phyloP scores from a whole-genome alignment of 2,329 filamentous ascomycete genomes.

The Fusarium palustre region DNA sequence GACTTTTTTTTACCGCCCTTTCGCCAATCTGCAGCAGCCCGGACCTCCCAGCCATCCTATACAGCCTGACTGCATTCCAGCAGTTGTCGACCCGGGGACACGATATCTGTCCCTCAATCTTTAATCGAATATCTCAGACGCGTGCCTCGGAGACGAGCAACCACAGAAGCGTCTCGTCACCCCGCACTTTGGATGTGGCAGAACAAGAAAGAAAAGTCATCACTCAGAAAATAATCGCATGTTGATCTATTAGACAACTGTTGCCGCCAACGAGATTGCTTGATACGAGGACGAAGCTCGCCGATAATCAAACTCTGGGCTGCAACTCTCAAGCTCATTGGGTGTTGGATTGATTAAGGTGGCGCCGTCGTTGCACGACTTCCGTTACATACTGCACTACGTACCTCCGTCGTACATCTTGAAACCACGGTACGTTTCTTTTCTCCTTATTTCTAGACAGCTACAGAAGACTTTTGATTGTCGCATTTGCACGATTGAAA shows the following conservation, averaged over 20 bases:
- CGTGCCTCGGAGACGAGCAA: constrained; percentile 22
- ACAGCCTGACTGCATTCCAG: constrained; percentile 41
- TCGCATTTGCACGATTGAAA: constrained; percentile 3
- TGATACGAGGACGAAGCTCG: constrained; percentile 35
- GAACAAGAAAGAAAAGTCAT: constrained; percentile 3
- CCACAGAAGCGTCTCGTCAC: constrained; percentile 16
- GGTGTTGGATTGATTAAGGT: constrained; percentile 42
- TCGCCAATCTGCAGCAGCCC: constrained; percentile 18
- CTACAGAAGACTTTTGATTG: constrained; percentile 1
- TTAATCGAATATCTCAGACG: constrained; percentile 14
- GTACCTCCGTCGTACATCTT: constrained; percentile 30
- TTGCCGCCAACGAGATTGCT: constrained; percentile 28
- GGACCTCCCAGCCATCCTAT: constrained; percentile 21
- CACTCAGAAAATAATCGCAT: constrained; percentile 11
- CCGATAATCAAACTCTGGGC: constrained; percentile 40
- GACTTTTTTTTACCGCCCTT: constrained; percentile 17
- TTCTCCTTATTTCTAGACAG: constrained; percentile 5
- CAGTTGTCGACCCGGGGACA: constrained; percentile 40
- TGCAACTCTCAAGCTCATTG: constrained; percentile 35
- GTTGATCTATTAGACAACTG: constrained; percentile 9
- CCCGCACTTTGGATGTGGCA: constrained; percentile 19
- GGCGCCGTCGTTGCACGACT: constrained; percentile 39
- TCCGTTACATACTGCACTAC: constrained; percentile 43
- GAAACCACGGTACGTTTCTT: constrained; percentile 30
- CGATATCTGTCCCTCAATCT: constrained; percentile 33